A percentile compares a stretch with the other conserved stretches of the same genome.
Evolutionary conservation across 352 stramenopile genomes (phyloP).

Genomic region (Bremia lactucae): DNA sequence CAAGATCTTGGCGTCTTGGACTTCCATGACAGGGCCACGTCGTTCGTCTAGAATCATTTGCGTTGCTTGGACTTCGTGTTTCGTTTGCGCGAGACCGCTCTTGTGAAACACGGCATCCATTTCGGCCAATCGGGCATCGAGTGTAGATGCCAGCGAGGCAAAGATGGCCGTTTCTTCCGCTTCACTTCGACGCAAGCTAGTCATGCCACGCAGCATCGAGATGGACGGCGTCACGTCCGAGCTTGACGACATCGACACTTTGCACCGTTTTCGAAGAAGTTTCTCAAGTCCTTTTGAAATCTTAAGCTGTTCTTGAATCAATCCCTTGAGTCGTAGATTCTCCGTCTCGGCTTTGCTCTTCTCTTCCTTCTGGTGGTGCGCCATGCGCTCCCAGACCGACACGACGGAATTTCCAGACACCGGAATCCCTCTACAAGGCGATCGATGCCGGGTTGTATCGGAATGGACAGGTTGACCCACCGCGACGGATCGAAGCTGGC

Average conservation of each 20-base stretch:
- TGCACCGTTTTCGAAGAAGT: slow-evolving; percentile 41
- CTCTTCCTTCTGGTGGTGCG: slow-evolving; percentile 50
- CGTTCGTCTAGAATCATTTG: slow-evolving; percentile 44
- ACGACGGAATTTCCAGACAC: no score
- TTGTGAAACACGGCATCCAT: slow-evolving; percentile 36
- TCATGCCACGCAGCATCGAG: slow-evolving; percentile 15
- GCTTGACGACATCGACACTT: slow-evolving; percentile 23
- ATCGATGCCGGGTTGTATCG: no score
- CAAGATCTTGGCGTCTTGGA: slow-evolving; percentile 40
- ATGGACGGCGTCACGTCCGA: slow-evolving; percentile 11
- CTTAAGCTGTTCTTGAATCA: slow-evolving; percentile 45
- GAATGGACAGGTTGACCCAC: no score
- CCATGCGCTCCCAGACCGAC: slow-evolving; percentile 53
- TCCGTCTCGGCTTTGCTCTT: slow-evolving; percentile 63
- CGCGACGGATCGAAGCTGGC: slow-evolving; percentile 2
- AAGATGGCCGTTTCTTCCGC: slow-evolving; percentile 28
- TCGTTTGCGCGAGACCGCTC: slow-evolving; percentile 21
- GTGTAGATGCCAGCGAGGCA: slow-evolving; percentile 17
- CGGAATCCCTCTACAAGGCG: no score
- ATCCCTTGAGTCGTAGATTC: slow-evolving; percentile 44
- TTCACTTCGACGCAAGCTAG: slow-evolving; percentile 21
- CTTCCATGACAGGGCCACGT: slow-evolving; percentile 35
- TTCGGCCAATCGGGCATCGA: slow-evolving; percentile 26
- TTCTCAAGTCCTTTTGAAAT: slow-evolving; percentile 50
- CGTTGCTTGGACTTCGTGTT: slow-evolving; percentile 33